These are phyloP conservation scores for Fraxinus ornus DNA, from an alignment of 305 asterid genomes.

Conservation along the genomic window DNA sequence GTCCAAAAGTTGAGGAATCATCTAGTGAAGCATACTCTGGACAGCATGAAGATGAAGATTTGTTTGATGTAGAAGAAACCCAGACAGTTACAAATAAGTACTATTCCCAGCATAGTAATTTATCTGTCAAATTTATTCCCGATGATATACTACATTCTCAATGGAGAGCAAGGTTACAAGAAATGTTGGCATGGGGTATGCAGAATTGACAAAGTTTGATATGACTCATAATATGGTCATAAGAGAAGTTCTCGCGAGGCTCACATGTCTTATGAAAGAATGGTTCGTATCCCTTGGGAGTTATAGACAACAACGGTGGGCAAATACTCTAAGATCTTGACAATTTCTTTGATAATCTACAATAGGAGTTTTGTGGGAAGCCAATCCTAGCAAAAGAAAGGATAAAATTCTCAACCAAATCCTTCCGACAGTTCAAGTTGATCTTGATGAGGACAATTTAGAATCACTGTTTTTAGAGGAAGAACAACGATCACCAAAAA, in stretches of 20 bases:
- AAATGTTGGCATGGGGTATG: neutral
- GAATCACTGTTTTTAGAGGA: neutral
- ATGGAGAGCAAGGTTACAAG: neutral
- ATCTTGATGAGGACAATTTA: neutral
- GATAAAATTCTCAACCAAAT: neutral
- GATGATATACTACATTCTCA: neutral
- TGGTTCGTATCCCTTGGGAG: neutral
- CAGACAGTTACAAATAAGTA: no score
- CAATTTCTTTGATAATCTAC: no score
- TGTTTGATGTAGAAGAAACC: neutral
- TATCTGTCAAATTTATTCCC: no score
- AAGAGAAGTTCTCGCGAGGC: neutral
- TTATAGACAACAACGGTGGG: no score
- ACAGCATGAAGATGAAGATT: neutral
- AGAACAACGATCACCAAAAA: neutral
- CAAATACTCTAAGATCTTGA: no score
- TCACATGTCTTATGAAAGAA: neutral
- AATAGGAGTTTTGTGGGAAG: no score
- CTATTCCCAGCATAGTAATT: neutral
- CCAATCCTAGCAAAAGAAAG: neutral
- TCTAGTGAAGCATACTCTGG: neutral
- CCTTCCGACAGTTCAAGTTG: neutral
- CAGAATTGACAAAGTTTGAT: neutral
- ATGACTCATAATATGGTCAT: neutral
- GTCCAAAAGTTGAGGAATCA: neutral